A percentile compares a stretch with the other conserved stretches of the same genome.
Conservation (phyloP, 1,284 basidiomycete species). For the Rhodotorula sp. region DNA sequence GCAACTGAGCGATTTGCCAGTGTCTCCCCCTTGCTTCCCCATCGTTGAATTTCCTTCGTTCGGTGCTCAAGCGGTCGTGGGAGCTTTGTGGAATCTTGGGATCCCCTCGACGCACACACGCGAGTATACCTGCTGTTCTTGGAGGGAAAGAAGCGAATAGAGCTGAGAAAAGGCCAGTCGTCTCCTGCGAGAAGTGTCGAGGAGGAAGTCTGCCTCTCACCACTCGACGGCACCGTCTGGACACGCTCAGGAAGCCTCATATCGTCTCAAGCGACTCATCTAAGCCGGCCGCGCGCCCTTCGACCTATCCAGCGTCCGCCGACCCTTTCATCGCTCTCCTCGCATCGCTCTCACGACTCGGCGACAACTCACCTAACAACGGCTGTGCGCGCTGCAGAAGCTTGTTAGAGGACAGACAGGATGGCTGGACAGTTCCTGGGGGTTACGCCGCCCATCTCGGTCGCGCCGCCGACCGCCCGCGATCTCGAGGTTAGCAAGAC, state of each 20-base stretch:
- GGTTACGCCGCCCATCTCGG: conserved; percentile 84
- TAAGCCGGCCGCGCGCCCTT: neutral
- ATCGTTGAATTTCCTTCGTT: too few species aligned
- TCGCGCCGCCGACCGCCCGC: conserved; percentile 67
- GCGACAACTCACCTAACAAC: neutral
- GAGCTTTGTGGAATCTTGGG: too few species aligned
- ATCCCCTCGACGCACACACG: too few species aligned
- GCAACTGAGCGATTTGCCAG: too few species aligned
- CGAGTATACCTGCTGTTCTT: too few species aligned
- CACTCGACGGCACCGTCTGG: neutral
- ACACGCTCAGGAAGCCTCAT: neutral
- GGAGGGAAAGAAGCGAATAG: too few species aligned
- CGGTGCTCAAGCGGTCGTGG: too few species aligned
- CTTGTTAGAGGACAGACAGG: too few species aligned
- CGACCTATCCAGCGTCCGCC: neutral
- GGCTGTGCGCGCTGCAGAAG: neutral
- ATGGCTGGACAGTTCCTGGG: conserved; percentile 43
- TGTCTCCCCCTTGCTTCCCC: too few species aligned
- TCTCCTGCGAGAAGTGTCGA: too few species aligned
- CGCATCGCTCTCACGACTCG: neutral
- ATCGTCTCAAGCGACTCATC: too few species aligned
- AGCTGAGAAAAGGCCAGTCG: too few species aligned
- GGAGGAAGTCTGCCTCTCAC: neutral
- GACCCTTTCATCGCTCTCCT: neutral
- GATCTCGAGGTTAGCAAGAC: conserved; percentile 73